Evolutionary conservation across 2,329 filamentous ascomycete species (phyloP), one percentile per base, ranked within the genome.

Genomic region (Taxawa tesnikishii): DNA sequence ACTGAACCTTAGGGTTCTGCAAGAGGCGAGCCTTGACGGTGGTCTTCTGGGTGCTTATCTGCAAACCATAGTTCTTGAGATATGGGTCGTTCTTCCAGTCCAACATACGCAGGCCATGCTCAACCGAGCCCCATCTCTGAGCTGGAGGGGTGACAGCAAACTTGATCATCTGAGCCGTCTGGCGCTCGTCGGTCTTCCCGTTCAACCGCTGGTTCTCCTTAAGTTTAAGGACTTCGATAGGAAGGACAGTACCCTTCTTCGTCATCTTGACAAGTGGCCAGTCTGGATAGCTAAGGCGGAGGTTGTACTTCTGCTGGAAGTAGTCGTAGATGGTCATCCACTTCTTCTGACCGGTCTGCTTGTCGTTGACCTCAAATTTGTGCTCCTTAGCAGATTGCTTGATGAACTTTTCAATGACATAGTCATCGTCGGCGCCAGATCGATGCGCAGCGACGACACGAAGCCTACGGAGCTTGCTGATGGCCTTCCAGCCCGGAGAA

Each of bases 81-180:
- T 80, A 77, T 0, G 67, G 70, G 42, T 98, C 90, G 0, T 67
- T 49, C 1, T 47, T 43, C 74, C 83, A 90, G 7, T 74, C 61
- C 0, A 88, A 65, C 42, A 79, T 69, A 0, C 59, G 49, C 6
- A 94, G 70, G 11, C 80, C 80, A 3, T 69, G 53, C 29, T 75
- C 59, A 43, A 96, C 85, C 13, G 80, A 73, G 0, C 52, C 45
- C 42, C 73, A 70, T n/a, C 90, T 81, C 17, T 75, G 53, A 0
- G 54, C 51, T 0, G 90, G 90, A 1, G 78, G 70, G 5, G 80
- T 83, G 4, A 94, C 88, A 0, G 88, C 87, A 46, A 88, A 84
- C 54, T 81, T 88, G 62, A 98, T 94, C 90, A 98, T 98, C 4
- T 69, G 59, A 0, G 78, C 62, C 0, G 88, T 94, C 59, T 93